Conservation (phyloP, 2,329 filamentous ascomycete species). For the Penicillium olsonii region DNA sequence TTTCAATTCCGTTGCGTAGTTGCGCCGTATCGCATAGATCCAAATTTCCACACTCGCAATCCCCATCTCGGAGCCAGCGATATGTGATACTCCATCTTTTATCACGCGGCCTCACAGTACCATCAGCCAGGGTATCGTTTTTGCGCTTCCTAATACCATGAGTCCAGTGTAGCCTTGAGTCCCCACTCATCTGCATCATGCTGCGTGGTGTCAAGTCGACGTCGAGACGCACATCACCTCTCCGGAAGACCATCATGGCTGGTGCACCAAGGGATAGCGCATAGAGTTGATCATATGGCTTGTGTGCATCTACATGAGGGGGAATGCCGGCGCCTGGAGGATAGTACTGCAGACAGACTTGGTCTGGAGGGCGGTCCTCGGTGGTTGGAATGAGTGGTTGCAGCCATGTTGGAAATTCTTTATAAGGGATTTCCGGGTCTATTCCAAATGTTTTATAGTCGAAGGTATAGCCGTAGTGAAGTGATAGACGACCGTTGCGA, state of each 20-base stretch:
- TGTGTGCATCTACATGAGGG: constrained; percentile 62
- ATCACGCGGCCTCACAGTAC: constrained; percentile 44
- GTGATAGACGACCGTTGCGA: constrained; percentile 49
- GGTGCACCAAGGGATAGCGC: constrained; percentile 35
- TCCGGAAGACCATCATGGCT: constrained; percentile 34
- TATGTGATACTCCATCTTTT: constrained; percentile 60
- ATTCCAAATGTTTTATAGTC: constrained; percentile 61
- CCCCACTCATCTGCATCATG: constrained; percentile 55
- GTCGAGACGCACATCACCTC: constrained; percentile 38
- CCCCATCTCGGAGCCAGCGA: constrained; percentile 52
- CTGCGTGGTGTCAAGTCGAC: constrained; percentile 53
- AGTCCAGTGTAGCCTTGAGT: constrained; percentile 57
- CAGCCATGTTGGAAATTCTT: constrained; percentile 56
- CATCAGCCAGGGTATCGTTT: constrained; percentile 52
- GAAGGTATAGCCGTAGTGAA: constrained; percentile 61
- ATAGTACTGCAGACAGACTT: constrained; percentile 63
- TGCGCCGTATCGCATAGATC: constrained; percentile 57
- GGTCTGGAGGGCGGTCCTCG: constrained; percentile 52
- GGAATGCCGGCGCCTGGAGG: constrained; percentile 62
- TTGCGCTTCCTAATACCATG: constrained; percentile 58
- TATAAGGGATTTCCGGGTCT: constrained; percentile 53
- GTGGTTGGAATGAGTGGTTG: constrained; percentile 49
- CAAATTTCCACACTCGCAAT: constrained; percentile 55
- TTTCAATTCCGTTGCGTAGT: constrained; percentile 47
- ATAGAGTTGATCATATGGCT: constrained; percentile 43